Base-by-base conservation (phyloP, 176 grass and related monocot species). In the Raddia distichophylla region DNA sequence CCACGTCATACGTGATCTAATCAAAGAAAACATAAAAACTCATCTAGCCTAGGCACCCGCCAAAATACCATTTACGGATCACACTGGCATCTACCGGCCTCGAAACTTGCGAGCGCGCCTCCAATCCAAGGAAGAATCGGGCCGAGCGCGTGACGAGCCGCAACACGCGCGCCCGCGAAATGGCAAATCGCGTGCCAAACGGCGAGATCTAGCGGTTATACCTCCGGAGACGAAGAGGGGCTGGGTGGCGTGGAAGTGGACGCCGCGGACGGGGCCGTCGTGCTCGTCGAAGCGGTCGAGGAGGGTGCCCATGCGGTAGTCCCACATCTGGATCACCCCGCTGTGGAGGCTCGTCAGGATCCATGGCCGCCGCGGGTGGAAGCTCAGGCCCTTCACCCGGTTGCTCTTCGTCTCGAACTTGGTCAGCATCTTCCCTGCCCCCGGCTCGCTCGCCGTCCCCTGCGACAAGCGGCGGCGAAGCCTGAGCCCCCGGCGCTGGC, bases 391-490 rank as follows among this genome's bases (percentile, higher is more conserved):
- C 92, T 98, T 98, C 44, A 98, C 95, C 82, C 95, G 90, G 85
- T 93, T 98, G 84, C 95, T 98, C 92, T 98, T 98, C 56, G 95
- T 98, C 93, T 98, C 95, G 90, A 98, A 95, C 81, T 95, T 98
- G 84, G 92, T 98, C 86, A 98, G 95, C 95, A 98, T 98, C 90
- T 79, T 80, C 54, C 64, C 8, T 52, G 10, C 7, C 18, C 48
- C 34, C 43, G 37, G 37, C 37, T 40, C 37, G 10, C 22, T n/a
- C 69, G 69, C 71, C 61, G 62, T 89, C 53, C 62, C 76, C 69
- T 12, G 70, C 76, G 69, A 47, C 87, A 10, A 10, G 53, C 43
- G 60, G 57, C 60, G 60, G 59, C 59, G 18, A 32, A 17, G 55
- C 64, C 10, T 34, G 46, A 61, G 56, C 65, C 67, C 62, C 86